phyloP scores from a whole-genome alignment of 371 early-diverging fungal species.

The Actinomucor elegans region DNA sequence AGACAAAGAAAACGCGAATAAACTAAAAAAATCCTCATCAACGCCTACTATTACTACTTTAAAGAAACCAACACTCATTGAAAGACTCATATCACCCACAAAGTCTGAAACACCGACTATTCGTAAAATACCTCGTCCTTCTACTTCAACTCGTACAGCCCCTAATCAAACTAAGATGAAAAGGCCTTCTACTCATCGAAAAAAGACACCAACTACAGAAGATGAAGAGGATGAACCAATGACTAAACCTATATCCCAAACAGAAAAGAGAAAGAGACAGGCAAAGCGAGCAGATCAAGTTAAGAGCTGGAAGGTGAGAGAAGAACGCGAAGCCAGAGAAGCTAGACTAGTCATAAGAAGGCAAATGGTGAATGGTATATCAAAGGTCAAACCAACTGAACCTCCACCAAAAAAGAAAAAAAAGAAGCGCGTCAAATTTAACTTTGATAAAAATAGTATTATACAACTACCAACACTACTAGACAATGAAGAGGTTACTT shows the following conservation, averaged over 20 bases:
- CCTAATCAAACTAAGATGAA: background rate
- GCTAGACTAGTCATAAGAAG: conserved; percentile 27
- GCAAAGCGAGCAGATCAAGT: conserved; percentile 41
- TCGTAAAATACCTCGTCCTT: conserved; percentile 5
- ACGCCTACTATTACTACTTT: background rate
- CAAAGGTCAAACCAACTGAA: background rate
- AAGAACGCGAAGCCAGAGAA: conserved; percentile 45
- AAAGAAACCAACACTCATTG: background rate
- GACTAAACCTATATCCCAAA: conserved; percentile 27
- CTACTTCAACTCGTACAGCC: conserved; percentile 3
- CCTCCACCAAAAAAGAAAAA: conserved; percentile 6
- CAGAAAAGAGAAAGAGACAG: conserved; percentile 38
- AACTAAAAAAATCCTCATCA: conserved; percentile 1
- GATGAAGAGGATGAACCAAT: conserved; percentile 28
- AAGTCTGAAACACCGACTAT: background rate
- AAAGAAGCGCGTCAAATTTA: conserved; percentile 37
- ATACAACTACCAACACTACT: conserved; percentile 21
- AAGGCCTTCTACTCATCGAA: background rate
- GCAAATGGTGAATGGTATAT: conserved; percentile 13
- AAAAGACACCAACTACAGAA: conserved; percentile 2
- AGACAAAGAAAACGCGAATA: background rate
- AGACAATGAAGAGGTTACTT: background rate
- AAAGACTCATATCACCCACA: background rate
- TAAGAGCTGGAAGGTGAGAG: conserved; percentile 45
- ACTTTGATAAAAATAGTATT: conserved; percentile 33